Evolutionary conservation across 129 eudicot species (phyloP).

Genomic region (Lactuca saligna): DNA sequence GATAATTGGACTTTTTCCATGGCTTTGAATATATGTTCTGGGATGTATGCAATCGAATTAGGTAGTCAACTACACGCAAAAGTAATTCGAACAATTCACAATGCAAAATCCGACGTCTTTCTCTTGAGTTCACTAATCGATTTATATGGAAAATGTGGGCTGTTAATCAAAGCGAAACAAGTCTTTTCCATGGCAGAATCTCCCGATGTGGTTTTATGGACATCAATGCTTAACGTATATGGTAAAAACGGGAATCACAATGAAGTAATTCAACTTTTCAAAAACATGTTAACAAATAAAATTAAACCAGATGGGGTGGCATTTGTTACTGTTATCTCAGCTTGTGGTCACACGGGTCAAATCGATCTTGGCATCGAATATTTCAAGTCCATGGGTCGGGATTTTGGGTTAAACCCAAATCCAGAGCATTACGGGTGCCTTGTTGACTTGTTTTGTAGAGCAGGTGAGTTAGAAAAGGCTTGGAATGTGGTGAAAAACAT

Average conservation of each 20-base stretch:
- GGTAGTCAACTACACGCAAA: conserved; percentile 69
- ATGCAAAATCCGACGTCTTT: conserved; percentile 52
- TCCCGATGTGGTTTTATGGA: conserved; percentile 77
- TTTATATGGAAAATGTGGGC: conserved; percentile 75
- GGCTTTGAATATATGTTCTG: conserved; percentile 55
- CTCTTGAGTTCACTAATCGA: conserved; percentile 64
- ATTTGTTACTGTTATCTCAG: conserved; percentile 62
- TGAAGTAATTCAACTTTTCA: conserved; percentile 49
- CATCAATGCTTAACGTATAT: conserved; percentile 72
- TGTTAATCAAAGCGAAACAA: conserved; percentile 49
- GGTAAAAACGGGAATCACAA: conserved; percentile 60
- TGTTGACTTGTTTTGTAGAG: conserved; percentile 73
- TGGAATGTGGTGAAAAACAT: conserved; percentile 55
- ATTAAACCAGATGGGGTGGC: conserved; percentile 73
- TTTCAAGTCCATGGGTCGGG: conserved; percentile 55
- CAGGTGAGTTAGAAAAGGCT: conserved; percentile 83
- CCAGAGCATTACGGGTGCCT: conserved; percentile 80
- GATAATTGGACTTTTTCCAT: conserved; percentile 64
- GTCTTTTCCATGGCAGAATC: conserved; percentile 46
- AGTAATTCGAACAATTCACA: conserved; percentile 35
- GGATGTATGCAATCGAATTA: conserved; percentile 42
- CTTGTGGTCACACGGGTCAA: conserved; percentile 79
- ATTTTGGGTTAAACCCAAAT: conserved; percentile 47
- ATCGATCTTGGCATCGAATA: conserved; percentile 64
- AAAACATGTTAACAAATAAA: conserved; percentile 55